A percentile compares a stretch with the other conserved stretches of the same genome.
phyloP scores from a whole-genome alignment of 2,329 filamentous ascomycete species.

The Botrytis paeoniae region DNA sequence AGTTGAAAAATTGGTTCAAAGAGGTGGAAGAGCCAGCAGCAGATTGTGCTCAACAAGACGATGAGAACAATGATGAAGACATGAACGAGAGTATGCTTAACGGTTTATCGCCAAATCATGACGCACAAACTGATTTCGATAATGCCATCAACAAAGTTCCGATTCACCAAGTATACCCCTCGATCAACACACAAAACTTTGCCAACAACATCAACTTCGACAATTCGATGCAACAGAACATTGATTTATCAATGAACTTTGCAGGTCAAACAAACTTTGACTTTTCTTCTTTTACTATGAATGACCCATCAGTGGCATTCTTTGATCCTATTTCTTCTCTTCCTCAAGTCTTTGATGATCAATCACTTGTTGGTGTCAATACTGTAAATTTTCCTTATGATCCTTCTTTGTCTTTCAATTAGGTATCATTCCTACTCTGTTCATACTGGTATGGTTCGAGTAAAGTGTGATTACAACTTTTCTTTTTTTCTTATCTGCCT shows the following conservation, averaged over 20 bases:
- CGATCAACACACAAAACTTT: slow-evolving; percentile 21
- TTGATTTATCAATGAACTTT: slow-evolving; percentile 30
- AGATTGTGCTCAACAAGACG: slow-evolving; percentile 37
- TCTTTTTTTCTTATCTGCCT: neutral
- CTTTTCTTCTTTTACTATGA: slow-evolving; percentile 21
- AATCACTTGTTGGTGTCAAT: slow-evolving; percentile 24
- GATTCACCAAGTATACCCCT: slow-evolving; percentile 22
- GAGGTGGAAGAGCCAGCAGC: slow-evolving; percentile 44
- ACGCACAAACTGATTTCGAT: slow-evolving; percentile 32
- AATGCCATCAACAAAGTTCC: slow-evolving; percentile 16
- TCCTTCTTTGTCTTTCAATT: slow-evolving; percentile 17
- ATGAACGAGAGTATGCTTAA: slow-evolving; percentile 35
- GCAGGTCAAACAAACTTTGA: slow-evolving; percentile 30
- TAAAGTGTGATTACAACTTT: slow-evolving; percentile 21
- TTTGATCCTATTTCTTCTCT: slow-evolving; percentile 26
- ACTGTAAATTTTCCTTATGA: slow-evolving; percentile 27
- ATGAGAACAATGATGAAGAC: slow-evolving; percentile 41
- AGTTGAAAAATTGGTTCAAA: slow-evolving; percentile 59
- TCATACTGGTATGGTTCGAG: slow-evolving; percentile 24
- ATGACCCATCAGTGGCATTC: slow-evolving; percentile 28
- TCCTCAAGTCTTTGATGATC: slow-evolving; percentile 27
- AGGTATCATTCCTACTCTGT: slow-evolving; percentile 8
- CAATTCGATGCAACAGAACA: slow-evolving; percentile 25
- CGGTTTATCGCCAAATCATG: slow-evolving; percentile 19
- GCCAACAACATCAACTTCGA: slow-evolving; percentile 26